Base-by-base conservation (phyloP, 345 rosid genomes). In the Brassica carinata region DNA sequence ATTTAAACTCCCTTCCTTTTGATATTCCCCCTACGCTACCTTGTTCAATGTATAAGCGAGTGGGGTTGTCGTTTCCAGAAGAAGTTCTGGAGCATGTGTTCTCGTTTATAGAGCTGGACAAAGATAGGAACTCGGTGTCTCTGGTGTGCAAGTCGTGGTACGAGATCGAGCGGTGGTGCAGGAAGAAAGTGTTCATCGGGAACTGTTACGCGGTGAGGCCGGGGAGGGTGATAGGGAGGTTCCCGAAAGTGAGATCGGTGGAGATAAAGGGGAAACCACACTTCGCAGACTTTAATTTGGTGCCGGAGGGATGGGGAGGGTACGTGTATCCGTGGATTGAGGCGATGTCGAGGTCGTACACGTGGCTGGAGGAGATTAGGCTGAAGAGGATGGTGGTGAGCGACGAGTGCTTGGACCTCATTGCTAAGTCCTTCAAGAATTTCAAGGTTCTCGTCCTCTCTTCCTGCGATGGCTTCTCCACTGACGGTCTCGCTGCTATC, bases 251-350 rank as follows among this genome's bases (percentile, higher is more conserved):
- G 75, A 90, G 97, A 88, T 95, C 99, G 76, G 78, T 95, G 5
- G 91, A 87, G 88, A 78, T 95, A 4, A 91, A 95, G 58, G 99
- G 98, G 10, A 95, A 95, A 74, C 99, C 99, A 6, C 99, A 95
- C 87, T 95, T 95, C 27, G 98, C 99, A 1, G 99, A 95, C 85
- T 93, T 95, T 77, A 85, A 88, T 84, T 84, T 93, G 71, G 98
- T 95, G 4, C 99, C 99, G 0, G 93, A 89, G 0, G 97, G 97
- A 0, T 95, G 99, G 99, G 99, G 99, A 17, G 99, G 92, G 1
- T 86, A 84, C 85, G 87, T 90, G 17, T 74, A 66, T 75, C 97
- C 94, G 2, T 95, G 99, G 99, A 88, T 91, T 81, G 85, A 15
- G 17, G 84, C 87, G 8, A 88, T 93, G 91, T 82, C 90, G 0